Evolutionary conservation across 257 asterid species (phyloP).

Genomic region (Nicotiana undulata): DNA sequence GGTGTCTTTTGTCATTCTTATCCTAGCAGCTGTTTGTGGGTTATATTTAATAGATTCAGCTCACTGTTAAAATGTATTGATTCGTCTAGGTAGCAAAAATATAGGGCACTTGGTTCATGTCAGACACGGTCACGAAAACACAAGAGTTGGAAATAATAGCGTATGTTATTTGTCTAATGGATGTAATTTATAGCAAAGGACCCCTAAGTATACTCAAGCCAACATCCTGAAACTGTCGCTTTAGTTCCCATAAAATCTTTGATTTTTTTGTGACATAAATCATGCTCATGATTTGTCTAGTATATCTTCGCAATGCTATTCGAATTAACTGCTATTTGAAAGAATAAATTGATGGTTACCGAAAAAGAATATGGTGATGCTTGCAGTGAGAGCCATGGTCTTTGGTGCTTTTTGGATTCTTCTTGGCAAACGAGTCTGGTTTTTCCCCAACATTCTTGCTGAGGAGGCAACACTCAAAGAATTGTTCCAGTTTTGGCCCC

Average conservation of each 20-base stretch:
- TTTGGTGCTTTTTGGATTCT: conserved; percentile 76
- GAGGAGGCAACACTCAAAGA: conserved; percentile 98
- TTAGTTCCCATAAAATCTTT: not conserved
- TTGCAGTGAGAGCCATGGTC: conserved; percentile 76
- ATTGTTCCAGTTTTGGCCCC: conserved; percentile 96
- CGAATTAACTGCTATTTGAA: not conserved
- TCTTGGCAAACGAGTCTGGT: conserved; percentile 90
- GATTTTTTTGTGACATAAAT: not conserved
- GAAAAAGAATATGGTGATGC: not conserved
- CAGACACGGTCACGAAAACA: not conserved
- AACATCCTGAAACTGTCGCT: not conserved
- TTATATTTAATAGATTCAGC: not conserved
- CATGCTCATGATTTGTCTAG: not conserved
- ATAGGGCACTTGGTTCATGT: not conserved
- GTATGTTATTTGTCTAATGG: not conserved
- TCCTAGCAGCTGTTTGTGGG: not conserved
- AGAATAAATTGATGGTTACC: not conserved
- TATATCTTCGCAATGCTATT: not conserved
- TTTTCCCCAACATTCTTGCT: conserved; percentile 97
- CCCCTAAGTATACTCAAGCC: not conserved
- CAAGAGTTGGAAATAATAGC: not conserved
- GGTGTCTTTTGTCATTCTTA: not conserved
- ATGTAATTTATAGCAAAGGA: not conserved
- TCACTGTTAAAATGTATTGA: not conserved
- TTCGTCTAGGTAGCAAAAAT: not conserved